Percentiles rank a stretch among this genome's conserved stretches.
Evolutionary conservation across 495 filamentous ascomycete genomes (phyloP).

Genomic region (Parathielavia appendiculata): DNA sequence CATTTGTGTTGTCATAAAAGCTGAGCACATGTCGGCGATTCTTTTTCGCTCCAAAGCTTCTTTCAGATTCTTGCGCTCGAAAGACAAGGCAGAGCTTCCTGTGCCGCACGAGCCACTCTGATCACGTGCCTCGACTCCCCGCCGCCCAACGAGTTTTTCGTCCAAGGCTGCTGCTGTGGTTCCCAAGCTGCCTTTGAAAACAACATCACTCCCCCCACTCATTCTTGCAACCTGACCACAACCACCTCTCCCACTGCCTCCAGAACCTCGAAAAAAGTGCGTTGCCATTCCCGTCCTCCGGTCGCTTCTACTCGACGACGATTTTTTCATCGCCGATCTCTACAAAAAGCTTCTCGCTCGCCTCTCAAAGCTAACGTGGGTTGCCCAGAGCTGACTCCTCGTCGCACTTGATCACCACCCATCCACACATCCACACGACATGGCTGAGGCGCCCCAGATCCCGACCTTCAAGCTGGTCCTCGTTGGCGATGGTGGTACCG

Average conservation of each 20-base stretch:
- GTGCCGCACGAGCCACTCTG: slow-evolving; percentile 24
- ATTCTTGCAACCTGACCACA: slow-evolving; percentile 30
- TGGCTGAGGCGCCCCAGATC: slow-evolving; percentile 48
- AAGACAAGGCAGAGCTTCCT: not conserved
- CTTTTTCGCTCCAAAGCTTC: not conserved
- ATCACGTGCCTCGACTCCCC: slow-evolving; percentile 34
- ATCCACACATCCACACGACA: slow-evolving; percentile 37
- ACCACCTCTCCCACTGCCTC: slow-evolving; percentile 15
- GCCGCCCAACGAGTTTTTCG: slow-evolving; percentile 39
- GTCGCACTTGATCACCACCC: slow-evolving; percentile 23
- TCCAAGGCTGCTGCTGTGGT: slow-evolving; percentile 29
- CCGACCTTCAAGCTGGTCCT: slow-evolving; percentile 99
- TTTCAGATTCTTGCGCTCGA: not conserved
- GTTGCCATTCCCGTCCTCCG: slow-evolving; percentile 10
- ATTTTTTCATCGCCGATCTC: slow-evolving; percentile 8
- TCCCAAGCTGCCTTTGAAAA: slow-evolving; percentile 32
- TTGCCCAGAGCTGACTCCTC: slow-evolving; percentile 28
- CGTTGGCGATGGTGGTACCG: slow-evolving; percentile 98
- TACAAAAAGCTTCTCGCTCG: slow-evolving; percentile 20
- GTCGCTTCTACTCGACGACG: slow-evolving; percentile 1
- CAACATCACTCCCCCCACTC: slow-evolving; percentile 30
- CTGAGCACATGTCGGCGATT: too few relatives aligned
- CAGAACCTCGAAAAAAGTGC: slow-evolving; percentile 24
- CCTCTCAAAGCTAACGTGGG: slow-evolving; percentile 23
- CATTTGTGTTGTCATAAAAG: too few relatives aligned